These are phyloP conservation scores for Astrephomene gubernaculifera DNA, from an alignment of 139 green algal species.

Conservation along the genomic window DNA sequence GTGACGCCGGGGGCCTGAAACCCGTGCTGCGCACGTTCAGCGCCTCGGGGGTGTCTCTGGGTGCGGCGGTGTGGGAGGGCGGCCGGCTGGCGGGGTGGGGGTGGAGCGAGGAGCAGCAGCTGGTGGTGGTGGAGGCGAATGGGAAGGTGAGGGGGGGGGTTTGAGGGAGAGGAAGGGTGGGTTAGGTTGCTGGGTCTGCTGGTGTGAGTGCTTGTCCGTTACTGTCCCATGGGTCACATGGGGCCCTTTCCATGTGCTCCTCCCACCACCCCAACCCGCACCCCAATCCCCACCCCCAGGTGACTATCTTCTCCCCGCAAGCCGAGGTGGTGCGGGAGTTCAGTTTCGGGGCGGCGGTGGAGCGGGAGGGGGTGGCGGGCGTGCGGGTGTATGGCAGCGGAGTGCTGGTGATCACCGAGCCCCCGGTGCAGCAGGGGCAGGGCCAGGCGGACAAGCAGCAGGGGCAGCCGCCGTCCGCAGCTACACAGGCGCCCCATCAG, in stretches of 20 bases:
- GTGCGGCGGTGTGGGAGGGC: constrained; percentile 78
- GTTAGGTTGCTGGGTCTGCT: not conserved
- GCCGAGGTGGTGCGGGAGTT: constrained; percentile 67
- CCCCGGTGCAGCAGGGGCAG: no score
- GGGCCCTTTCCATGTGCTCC: not conserved
- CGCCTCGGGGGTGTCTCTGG: constrained; percentile 63
- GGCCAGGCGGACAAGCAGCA: no score
- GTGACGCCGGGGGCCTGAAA: constrained; percentile 9
- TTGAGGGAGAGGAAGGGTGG: not conserved
- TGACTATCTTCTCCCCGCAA: constrained; percentile 55
- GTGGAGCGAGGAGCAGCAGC: constrained; percentile 78
- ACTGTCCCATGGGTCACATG: no score
- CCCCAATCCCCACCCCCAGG: no score
- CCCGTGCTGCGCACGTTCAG: constrained; percentile 80
- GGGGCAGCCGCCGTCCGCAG: no score
- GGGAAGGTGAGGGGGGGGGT: constrained; percentile 60
- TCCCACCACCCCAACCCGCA: not conserved
- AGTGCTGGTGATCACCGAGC: constrained; percentile 73
- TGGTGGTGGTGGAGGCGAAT: constrained; percentile 78
- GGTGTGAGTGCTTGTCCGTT: not conserved
- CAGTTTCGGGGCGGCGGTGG: constrained; percentile 67
- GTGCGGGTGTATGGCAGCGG: constrained; percentile 65
- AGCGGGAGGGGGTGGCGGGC: constrained; percentile 66
- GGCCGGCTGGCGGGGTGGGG: constrained; percentile 75
- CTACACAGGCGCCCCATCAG: no score